These are phyloP conservation scores for Curvularia sp. DNA, from an alignment of 2,329 filamentous ascomycete genomes.

Conservation along the genomic window DNA sequence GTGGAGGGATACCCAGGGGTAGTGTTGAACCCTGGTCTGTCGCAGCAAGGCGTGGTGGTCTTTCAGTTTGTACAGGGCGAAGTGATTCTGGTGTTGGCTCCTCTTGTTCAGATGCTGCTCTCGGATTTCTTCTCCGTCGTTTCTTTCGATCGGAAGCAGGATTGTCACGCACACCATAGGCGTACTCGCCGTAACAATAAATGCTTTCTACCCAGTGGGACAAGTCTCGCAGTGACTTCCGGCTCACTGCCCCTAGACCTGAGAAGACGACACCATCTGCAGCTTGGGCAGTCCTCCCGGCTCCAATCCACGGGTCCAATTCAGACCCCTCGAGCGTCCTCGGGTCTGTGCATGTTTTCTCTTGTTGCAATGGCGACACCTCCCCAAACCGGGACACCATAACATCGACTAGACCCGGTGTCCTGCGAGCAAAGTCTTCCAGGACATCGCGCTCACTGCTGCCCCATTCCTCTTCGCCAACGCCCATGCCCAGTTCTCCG, in stretches of 20 bases:
- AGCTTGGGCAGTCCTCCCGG: conserved; percentile 69
- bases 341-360: conserved; percentile 37
- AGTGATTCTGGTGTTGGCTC: conserved; percentile 8
- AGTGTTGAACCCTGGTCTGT: conserved; percentile 16
- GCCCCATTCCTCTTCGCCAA: conserved; percentile 93
- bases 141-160: conserved; percentile 70
- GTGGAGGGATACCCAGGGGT: conserved; percentile 55
- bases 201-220: conserved; percentile 89
- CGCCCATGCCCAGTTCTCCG: conserved; percentile 90
- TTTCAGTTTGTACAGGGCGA: conserved; percentile 9
- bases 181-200: conserved; percentile 80
- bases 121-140: conserved; percentile 52
- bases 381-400: conserved; percentile 87
- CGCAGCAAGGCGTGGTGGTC: conserved; percentile 9
- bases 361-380: conserved; percentile 44
- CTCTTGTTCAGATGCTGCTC: conserved; percentile 14
- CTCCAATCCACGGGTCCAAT: conserved; percentile 73
- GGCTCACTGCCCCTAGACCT: conserved; percentile 76
- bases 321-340: conserved; percentile 29
- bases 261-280: conserved; percentile 88
- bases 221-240: conserved; percentile 73
- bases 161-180: conserved; percentile 85
- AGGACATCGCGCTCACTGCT: conserved; percentile 93
- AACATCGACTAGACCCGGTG: conserved; percentile 85
- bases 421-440: conserved; percentile 81